These are phyloP conservation scores for Heterobasidion occidentale DNA, from an alignment of 1,284 basidiomycete genomes.

Conservation along the genomic window DNA sequence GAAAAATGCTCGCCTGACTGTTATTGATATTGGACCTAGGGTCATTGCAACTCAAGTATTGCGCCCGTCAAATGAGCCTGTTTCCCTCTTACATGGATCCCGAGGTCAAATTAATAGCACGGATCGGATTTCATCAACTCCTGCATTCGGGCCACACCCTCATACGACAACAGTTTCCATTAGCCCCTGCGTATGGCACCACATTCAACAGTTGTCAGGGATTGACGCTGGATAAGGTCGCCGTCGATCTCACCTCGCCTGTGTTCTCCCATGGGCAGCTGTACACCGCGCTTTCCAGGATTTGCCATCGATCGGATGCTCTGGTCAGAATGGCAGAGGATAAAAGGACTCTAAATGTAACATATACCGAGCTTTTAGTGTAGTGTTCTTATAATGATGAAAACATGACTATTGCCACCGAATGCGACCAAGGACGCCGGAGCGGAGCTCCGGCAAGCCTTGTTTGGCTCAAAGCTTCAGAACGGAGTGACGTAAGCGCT, in stretches of 20 bases:
- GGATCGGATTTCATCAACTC: conserved; percentile 22
- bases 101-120: conserved; percentile 22
- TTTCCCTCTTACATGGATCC: conserved; percentile 11
- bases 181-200: conserved; percentile 31
- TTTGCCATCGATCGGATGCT: conserved; percentile 20
- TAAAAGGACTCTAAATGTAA: background rate
- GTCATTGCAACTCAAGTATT: conserved; percentile 24
- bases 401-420: background rate
- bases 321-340: background rate
- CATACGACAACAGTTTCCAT: conserved; percentile 30
- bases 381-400: background rate
- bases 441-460: background rate
- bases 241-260: conserved; percentile 24
- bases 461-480: no score
- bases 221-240: conserved; percentile 28
- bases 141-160: conserved; percentile 26
- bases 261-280: conserved; percentile 38
- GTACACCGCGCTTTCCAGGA: conserved; percentile 33
- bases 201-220: conserved; percentile 38
- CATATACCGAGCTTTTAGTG: background rate
- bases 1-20: conserved; percentile 29
- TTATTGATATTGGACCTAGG: conserved; percentile 18
- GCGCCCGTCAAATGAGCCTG: conserved; percentile 9
- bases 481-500: no score
- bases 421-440: background rate